phyloP scores from a whole-genome alignment of 164 flowering plant species.

The Malania oleifera region DNA sequence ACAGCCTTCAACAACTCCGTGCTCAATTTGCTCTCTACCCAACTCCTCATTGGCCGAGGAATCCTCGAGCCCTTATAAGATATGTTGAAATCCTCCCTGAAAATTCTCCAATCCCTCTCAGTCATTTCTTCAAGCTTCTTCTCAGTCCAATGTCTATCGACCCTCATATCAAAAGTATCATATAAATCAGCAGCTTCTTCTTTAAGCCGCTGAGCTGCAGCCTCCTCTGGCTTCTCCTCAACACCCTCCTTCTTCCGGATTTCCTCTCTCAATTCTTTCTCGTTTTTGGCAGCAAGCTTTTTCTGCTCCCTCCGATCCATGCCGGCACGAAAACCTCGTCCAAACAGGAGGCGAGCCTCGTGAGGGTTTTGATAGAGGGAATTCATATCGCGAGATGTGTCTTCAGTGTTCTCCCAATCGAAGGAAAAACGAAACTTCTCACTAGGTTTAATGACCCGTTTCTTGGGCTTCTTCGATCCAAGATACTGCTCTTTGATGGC shows the following conservation, averaged over 20 bases:
- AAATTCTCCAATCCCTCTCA: slow-evolving; percentile 90
- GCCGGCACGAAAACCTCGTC: slow-evolving; percentile 88
- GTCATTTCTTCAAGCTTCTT: slow-evolving; percentile 88
- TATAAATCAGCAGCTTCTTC: slow-evolving; percentile 70
- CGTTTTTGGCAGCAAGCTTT: slow-evolving; percentile 81
- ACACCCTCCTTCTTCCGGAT: slow-evolving; percentile 70
- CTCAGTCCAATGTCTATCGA: slow-evolving; percentile 80
- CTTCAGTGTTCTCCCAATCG: slow-evolving; percentile 96
- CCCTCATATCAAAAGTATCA: slow-evolving; percentile 72
- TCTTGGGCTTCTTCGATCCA: slow-evolving; percentile 89
- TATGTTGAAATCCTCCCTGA: slow-evolving; percentile 80
- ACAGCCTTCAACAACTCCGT: slow-evolving; percentile 68
- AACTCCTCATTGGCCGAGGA: slow-evolving; percentile 81
- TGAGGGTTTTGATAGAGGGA: slow-evolving; percentile 83
- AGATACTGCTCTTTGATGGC: slow-evolving; percentile 90
- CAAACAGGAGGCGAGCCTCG: slow-evolving; percentile 83
- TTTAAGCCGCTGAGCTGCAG: slow-evolving; percentile 50
- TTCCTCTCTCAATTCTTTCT: slow-evolving; percentile 69
- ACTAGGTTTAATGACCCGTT: slow-evolving; percentile 83
- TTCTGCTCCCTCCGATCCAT: slow-evolving; percentile 94
- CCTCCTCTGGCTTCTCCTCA: slow-evolving; percentile 79
- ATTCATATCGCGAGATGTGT: slow-evolving; percentile 87
- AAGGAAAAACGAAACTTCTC: slow-evolving; percentile 92
- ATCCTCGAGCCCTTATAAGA: slow-evolving; percentile 84
- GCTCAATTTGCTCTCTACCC: slow-evolving; percentile 66